These are phyloP conservation scores for Entophlyctis helioformis DNA, from an alignment of 192 early-diverging fungal species.

Conservation along the genomic window DNA sequence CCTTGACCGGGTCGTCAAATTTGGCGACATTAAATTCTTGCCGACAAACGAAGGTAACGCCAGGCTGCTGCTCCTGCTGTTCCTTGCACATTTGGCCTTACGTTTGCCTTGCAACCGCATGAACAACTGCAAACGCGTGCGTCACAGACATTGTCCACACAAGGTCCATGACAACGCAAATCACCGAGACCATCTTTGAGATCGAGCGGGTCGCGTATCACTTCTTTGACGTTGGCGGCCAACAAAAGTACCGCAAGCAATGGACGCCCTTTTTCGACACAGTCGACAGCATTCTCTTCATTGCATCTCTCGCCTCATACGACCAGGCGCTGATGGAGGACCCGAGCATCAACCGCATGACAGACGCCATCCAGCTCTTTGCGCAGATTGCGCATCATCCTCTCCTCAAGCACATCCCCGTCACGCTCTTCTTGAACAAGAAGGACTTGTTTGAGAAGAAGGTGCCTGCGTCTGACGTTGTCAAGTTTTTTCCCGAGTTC, in stretches of 20 bases:
- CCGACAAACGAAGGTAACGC: too few relatives aligned
- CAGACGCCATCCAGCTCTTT: conserved; percentile 30
- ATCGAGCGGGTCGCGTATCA: too few relatives aligned
- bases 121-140: too few relatives aligned
- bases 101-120: too few relatives aligned
- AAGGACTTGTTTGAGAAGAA: conserved; percentile 30
- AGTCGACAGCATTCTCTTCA: conserved; percentile 28
- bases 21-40: too few relatives aligned
- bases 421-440: conserved; percentile 44
- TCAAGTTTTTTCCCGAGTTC: conserved; percentile 30
- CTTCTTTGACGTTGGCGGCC: too few relatives aligned
- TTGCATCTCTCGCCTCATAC: conserved; percentile 24
- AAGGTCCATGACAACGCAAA: conserved; percentile 18
- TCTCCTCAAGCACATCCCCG: conserved; percentile 13
- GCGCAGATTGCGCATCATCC: conserved; percentile 19
- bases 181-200: conserved; percentile 23
- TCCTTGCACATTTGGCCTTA: too few relatives aligned
- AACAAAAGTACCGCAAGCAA: too few relatives aligned
- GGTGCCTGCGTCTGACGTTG: conserved; percentile 14
- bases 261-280: too few relatives aligned
- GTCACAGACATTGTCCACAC: conserved; percentile 27
- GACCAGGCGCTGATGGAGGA: conserved; percentile 33
- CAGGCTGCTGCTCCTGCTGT: too few relatives aligned
- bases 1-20: too few relatives aligned
- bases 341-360: conserved; percentile 27